Percentiles rank a stretch among this genome's conserved stretches.
These are phyloP conservation scores for Oryza australiensis DNA, from an alignment of 176 grass and related monocot species.

Conservation along the genomic window DNA sequence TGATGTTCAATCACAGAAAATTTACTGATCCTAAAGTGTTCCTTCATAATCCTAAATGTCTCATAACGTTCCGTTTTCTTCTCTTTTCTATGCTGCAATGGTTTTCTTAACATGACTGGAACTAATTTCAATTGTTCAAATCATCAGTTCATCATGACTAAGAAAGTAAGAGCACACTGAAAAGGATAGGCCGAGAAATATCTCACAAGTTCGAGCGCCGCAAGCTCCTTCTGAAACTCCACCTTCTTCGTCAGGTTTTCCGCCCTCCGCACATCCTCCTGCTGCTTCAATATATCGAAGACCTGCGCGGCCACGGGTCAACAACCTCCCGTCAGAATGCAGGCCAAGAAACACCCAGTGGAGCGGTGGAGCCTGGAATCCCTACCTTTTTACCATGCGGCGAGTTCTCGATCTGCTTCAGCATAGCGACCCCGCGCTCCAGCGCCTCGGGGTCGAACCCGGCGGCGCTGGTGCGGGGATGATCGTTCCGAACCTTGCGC, in stretches of 20 bases:
- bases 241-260: slow-evolving; percentile 54
- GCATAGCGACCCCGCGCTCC: slow-evolving; percentile 48
- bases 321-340: slow-evolving; percentile 1
- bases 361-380: neutral
- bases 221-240: slow-evolving; percentile 52
- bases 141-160: neutral
- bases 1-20: neutral
- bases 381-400: slow-evolving; percentile 60
- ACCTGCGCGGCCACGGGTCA: slow-evolving; percentile 38
- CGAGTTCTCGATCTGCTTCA: slow-evolving; percentile 40
- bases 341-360: neutral
- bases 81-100: too few relatives aligned
- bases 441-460: slow-evolving; percentile 79
- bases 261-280: slow-evolving; percentile 64
- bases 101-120: neutral
- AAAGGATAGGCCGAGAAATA: slow-evolving; percentile 6
- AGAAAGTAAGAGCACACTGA: neutral
- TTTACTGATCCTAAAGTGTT: neutral
- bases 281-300: slow-evolving; percentile 71
- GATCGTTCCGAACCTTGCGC: slow-evolving; percentile 56
- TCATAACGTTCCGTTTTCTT: neutral
- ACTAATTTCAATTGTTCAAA: slow-evolving; percentile 19
- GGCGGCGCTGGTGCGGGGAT: slow-evolving; percentile 64
- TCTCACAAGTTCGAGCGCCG: slow-evolving; percentile 69
- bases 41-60: neutral